Conservation (phyloP, 1,284 basidiomycete genomes). For the Dichomitus squalens region DNA sequence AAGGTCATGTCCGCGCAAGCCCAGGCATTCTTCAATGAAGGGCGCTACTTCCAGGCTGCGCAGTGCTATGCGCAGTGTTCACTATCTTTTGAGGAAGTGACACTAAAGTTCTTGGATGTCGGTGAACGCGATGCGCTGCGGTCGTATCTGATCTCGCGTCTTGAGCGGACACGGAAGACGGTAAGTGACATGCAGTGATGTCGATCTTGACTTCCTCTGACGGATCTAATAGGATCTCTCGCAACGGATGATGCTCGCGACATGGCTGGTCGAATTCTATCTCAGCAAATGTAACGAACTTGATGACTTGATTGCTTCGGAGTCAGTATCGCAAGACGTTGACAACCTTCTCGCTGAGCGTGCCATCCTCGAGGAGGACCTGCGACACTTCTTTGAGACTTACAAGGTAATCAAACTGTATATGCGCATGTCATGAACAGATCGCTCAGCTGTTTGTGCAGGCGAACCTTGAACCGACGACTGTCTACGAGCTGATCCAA, state of each 20-base stretch:
- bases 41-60: conserved; percentile 88
- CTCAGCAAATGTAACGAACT: conserved; percentile 95
- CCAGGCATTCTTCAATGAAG: conserved; percentile 80
- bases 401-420: conserved; percentile 66
- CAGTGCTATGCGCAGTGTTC: conserved; percentile 91
- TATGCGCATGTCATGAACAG: conserved; percentile 1
- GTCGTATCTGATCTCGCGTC: conserved; percentile 86
- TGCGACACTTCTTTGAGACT: conserved; percentile 89
- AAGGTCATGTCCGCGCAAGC: conserved; percentile 86
- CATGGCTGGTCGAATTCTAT: conserved; percentile 98
- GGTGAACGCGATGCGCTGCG: conserved; percentile 92
- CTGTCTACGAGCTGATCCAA: conserved; percentile 91
- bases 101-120: conserved; percentile 87
- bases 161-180: conserved; percentile 81
- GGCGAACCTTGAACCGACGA: conserved; percentile 82
- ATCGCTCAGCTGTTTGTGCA: conserved; percentile 33
- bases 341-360: conserved; percentile 86
- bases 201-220: not conserved
- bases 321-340: conserved; percentile 83
- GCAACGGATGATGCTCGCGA: conserved; percentile 97
- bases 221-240: conserved; percentile 69
- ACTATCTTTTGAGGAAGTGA: conserved; percentile 90
- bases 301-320: conserved; percentile 87
- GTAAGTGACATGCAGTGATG: conserved; percentile 45
- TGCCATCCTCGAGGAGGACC: conserved; percentile 88